phyloP scores from a whole-genome alignment of 2,329 filamentous ascomycete genomes.

The Epichloe aotearoae region DNA sequence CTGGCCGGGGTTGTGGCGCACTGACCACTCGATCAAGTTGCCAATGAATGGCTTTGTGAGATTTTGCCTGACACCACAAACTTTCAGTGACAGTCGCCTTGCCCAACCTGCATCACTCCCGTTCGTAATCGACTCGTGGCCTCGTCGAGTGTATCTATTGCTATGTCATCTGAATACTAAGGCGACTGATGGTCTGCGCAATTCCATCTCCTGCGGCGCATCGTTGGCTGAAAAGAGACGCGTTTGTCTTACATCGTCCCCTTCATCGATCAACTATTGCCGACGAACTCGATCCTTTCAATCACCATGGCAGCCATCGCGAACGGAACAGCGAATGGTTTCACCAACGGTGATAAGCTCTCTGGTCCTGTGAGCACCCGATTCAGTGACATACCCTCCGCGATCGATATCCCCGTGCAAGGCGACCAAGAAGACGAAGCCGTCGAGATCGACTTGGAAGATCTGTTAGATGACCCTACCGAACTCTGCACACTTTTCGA shows the following conservation, averaged over 20 bases:
- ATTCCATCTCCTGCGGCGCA: conserved; percentile 18
- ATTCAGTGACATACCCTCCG: conserved; percentile 51
- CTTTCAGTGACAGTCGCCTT: background rate
- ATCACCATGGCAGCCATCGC: conserved; percentile 29
- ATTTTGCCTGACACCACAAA: background rate
- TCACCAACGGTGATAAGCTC: conserved; percentile 23
- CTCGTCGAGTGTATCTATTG: conserved; percentile 8
- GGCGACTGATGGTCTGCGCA: conserved; percentile 16
- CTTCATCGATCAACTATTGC: background rate
- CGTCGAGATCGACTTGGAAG: conserved; percentile 87
- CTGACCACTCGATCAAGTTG: background rate
- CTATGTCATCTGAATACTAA: conserved; percentile 14
- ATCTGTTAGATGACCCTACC: conserved; percentile 82
- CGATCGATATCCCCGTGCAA: conserved; percentile 54
- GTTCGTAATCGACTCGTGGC: background rate
- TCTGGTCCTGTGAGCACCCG: conserved; percentile 35
- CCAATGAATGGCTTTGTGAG: background rate
- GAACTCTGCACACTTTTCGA: conserved; percentile 92
- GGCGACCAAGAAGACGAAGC: conserved; percentile 54
- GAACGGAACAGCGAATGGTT: conserved; percentile 32
- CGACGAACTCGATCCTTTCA: background rate
- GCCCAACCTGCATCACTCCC: background rate
- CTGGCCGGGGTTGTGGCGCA: background rate
- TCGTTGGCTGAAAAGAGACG: conserved; percentile 17
- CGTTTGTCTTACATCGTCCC: conserved; percentile 10